Evolutionary conservation across 352 stramenopile genomes (phyloP).

Genomic region (Globisporangium spiculum): DNA sequence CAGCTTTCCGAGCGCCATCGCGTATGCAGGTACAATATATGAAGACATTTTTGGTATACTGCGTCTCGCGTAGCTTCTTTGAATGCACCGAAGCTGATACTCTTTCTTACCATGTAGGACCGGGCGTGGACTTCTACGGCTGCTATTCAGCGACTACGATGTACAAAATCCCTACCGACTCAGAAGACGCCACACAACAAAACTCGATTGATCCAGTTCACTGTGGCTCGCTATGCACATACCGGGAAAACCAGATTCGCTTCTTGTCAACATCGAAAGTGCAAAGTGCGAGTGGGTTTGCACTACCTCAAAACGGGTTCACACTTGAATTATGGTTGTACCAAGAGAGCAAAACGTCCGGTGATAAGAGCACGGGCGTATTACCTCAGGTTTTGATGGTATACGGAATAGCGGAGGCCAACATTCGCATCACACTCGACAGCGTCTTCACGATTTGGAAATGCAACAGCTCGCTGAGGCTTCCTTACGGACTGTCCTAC

Average conservation of each 20-base stretch:
- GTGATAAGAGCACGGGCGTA: not conserved
- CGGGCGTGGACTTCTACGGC: constrained; percentile 30
- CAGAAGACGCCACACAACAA: not conserved
- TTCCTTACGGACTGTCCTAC: constrained; percentile 29
- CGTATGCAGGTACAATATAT: constrained; percentile 34
- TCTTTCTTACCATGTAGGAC: constrained; percentile 21
- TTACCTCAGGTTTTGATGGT: constrained; percentile 30
- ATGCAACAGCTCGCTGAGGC: constrained; percentile 26
- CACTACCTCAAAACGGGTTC: constrained; percentile 19
- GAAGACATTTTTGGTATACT: not conserved
- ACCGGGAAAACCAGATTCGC: constrained; percentile 31
- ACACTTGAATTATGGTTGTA: constrained; percentile 50
- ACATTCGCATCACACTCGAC: constrained; percentile 19
- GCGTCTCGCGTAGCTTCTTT: not conserved
- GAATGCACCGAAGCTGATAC: not conserved
- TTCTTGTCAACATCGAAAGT: constrained; percentile 27
- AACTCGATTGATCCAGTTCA: constrained; percentile 16
- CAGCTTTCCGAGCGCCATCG: constrained; percentile 8
- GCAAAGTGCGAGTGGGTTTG: constrained; percentile 26
- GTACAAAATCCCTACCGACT: constrained; percentile 18
- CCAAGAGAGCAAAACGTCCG: constrained; percentile 15
- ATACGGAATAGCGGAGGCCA: constrained; percentile 21
- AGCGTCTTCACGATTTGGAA: constrained; percentile 26
- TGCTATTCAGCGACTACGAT: constrained; percentile 26
- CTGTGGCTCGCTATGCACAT: constrained; percentile 26